phyloP scores from a whole-genome alignment of 306 rosid genomes.

The Lagenaria siceraria region DNA sequence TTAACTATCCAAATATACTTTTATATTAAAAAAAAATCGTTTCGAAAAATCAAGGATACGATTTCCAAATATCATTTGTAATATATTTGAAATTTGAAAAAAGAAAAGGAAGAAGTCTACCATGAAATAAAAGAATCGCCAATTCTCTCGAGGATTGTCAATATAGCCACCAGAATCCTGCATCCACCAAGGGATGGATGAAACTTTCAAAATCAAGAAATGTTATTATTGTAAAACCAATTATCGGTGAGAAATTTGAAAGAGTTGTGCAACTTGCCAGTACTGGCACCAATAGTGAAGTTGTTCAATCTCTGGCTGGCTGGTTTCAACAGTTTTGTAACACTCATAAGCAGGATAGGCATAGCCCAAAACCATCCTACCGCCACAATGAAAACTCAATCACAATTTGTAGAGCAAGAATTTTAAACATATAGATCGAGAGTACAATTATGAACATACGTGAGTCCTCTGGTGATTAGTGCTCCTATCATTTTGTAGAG shows the following conservation, averaged over 20 bases:
- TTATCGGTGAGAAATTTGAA: neutral
- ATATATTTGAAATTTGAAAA: neutral
- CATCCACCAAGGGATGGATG: neutral
- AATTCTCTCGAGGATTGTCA: conserved; percentile 71
- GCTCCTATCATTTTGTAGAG: conserved; percentile 69
- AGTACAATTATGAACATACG: conserved; percentile 37
- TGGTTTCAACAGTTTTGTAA: conserved; percentile 72
- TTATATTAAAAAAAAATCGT: neutral
- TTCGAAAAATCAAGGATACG: neutral
- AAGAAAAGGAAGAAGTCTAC: conserved; percentile 16
- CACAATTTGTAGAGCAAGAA: neutral
- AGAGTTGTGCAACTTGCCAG: conserved; percentile 30
- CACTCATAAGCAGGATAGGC: conserved; percentile 95
- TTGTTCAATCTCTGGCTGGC: conserved; percentile 67
- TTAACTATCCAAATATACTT: neutral
- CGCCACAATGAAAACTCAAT: neutral
- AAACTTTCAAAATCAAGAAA: neutral
- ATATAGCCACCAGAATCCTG: conserved; percentile 90
- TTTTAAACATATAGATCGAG: neutral
- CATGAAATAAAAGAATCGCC: conserved; percentile 82
- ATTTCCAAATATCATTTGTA: neutral
- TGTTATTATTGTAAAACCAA: neutral
- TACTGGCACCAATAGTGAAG: conserved; percentile 96
- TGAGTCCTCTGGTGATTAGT: conserved; percentile 68
- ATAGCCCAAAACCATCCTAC: conserved; percentile 83